Conservation (phyloP, 2,329 filamentous ascomycete species). For the Diaporthe sp. region DNA sequence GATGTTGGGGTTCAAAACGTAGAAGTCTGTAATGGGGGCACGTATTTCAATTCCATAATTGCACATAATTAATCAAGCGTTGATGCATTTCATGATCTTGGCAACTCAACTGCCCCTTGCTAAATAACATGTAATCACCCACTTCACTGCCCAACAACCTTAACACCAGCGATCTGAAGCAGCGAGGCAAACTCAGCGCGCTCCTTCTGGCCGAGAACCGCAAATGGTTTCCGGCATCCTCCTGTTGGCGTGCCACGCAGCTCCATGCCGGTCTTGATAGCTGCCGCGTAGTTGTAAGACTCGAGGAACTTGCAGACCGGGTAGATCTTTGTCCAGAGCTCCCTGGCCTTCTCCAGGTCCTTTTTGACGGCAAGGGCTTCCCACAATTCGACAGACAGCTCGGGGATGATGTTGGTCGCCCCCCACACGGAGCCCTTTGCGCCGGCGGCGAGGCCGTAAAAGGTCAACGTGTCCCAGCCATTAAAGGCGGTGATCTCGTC, state of each 20-base stretch:
- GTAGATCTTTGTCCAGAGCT: conserved; percentile 64
- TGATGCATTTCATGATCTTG: neutral
- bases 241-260: conserved; percentile 61
- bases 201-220: neutral
- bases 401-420: conserved; percentile 58
- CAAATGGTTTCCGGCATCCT: conserved; percentile 64
- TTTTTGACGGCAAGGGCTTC: conserved; percentile 59
- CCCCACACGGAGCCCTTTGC: conserved; percentile 57
- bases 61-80: neutral
- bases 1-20: too few relatives aligned
- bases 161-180: neutral
- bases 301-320: conserved; percentile 66
- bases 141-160: neutral
- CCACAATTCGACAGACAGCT: conserved; percentile 62
- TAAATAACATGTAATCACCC: fast-evolving
- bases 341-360: conserved; percentile 58
- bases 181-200: conserved; percentile 8
- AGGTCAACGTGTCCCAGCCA: conserved; percentile 67
- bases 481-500: conserved; percentile 63
- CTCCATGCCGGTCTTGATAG: conserved; percentile 65
- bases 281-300: conserved; percentile 60
- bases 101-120: neutral
- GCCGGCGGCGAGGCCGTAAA: conserved; percentile 65
- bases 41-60: too few relatives aligned
- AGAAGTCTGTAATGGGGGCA: too few relatives aligned